Conservation (phyloP, 768 basidiomycete species). For the Paxillus ammoniavirescens region DNA sequence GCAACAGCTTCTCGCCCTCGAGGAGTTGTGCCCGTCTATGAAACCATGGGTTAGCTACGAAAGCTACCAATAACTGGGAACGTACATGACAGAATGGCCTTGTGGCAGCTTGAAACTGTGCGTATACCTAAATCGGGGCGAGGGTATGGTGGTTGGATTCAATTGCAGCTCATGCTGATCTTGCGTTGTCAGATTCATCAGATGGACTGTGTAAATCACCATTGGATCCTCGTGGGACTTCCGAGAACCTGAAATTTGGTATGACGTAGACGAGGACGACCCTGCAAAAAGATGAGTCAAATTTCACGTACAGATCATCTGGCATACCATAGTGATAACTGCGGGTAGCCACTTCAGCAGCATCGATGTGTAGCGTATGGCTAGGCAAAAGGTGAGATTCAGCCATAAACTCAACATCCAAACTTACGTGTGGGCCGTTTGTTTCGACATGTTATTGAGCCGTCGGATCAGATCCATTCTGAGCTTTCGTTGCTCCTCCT, state of each 20-base stretch:
- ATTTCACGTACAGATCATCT: neutral
- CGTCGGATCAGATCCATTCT: conserved; percentile 19
- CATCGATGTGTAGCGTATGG: conserved; percentile 5
- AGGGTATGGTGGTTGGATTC: conserved; percentile 18
- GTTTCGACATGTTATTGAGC: conserved; percentile 16
- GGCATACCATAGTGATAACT: neutral
- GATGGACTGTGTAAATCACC: conserved; percentile 19
- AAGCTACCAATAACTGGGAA: neutral
- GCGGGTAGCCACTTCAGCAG: neutral
- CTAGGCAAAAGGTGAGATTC: neutral
- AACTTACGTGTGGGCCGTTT: conserved; percentile 5
- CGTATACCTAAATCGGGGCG: conserved; percentile 15
- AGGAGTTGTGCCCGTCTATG: conserved; percentile 41
- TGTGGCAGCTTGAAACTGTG: conserved; percentile 19
- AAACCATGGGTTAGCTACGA: neutral
- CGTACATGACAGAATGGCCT: conserved; percentile 20
- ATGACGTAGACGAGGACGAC: neutral
- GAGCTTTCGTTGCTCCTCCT: conserved; percentile 8
- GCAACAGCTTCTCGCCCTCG: conserved; percentile 37
- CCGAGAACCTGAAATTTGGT: neutral
- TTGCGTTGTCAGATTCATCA: conserved; percentile 27
- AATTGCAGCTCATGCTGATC: conserved; percentile 28
- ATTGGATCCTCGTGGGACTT: conserved; percentile 12
- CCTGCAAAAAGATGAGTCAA: neutral
- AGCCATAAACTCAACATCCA: neutral